These are phyloP conservation scores for Kazachstania bromeliacearum DNA, from an alignment of 805 yeast species.

Conservation along the genomic window DNA sequence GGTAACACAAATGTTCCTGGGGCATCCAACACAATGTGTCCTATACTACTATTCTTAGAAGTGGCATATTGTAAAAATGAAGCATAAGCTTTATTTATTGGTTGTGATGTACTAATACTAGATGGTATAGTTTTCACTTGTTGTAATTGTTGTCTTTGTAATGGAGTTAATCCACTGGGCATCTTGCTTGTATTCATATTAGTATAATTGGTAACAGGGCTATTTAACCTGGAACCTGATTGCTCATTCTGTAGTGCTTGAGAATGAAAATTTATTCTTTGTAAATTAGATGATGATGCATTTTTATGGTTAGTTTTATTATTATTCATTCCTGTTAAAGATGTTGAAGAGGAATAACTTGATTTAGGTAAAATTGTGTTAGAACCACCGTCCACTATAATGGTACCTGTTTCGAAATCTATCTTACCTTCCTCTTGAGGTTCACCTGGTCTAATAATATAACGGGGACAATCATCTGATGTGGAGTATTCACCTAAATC, in stretches of 20 bases:
- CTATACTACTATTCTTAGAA: neutral
- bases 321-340: neutral
- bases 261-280: too few relatives aligned
- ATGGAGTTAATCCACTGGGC: neutral
- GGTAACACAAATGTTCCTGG: slow-evolving; percentile 25
- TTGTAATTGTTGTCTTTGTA: neutral
- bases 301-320: neutral
- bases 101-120: too few relatives aligned
- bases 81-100: neutral
- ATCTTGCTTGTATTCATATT: too few relatives aligned
- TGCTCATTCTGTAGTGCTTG: too few relatives aligned
- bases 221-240: too few relatives aligned
- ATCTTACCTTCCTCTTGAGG: slow-evolving; percentile 29
- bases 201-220: too few relatives aligned
- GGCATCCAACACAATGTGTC: slow-evolving; percentile 20
- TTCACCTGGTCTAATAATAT: slow-evolving; percentile 37
- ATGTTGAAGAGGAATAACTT: slow-evolving; percentile 1
- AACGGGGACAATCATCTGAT: slow-evolving; percentile 37
- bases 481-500: slow-evolving; percentile 70
- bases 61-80: slow-evolving; percentile 2
- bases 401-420: slow-evolving; percentile 26
- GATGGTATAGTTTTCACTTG: too few relatives aligned
- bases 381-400: slow-evolving; percentile 5
- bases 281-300: neutral
- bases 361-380: slow-evolving; percentile 1